Percentiles rank a stretch among this genome's conserved stretches.
Conservation (phyloP, 1,284 basidiomycete species). For the Rhodotorula sp. region DNA sequence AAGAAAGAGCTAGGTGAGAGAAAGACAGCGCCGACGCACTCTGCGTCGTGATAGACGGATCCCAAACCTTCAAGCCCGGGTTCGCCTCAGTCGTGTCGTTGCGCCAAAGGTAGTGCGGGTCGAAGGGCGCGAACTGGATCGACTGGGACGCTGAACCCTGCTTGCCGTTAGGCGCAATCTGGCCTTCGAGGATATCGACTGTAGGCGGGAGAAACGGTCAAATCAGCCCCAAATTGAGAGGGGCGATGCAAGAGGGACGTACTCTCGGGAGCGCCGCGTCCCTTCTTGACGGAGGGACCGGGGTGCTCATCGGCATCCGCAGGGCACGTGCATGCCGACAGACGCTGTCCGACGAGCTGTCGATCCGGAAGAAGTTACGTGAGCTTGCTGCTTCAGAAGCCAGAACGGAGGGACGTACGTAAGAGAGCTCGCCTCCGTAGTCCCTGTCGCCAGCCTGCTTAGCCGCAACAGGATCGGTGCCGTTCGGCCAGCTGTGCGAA, state of each 20-base stretch:
- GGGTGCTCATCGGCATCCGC: conserved; percentile 46
- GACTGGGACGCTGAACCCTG: conserved; percentile 52
- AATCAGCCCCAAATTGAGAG: background rate
- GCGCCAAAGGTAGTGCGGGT: conserved; percentile 52
- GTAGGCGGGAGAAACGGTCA: background rate
- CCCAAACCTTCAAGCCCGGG: conserved; percentile 53
- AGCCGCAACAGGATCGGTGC: conserved; percentile 39
- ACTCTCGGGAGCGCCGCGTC: conserved; percentile 55
- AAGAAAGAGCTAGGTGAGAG: no score
- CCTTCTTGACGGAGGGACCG: conserved; percentile 49
- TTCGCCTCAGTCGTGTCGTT: conserved; percentile 47
- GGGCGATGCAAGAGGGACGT: background rate
- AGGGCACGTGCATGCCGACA: conserved; percentile 52
- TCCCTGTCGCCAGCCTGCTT: conserved; percentile 39
- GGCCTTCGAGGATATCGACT: conserved; percentile 57
- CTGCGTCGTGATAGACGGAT: conserved; percentile 55
- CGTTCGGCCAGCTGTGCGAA: conserved; percentile 53
- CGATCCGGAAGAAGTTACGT: no score
- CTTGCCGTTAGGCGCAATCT: conserved; percentile 46
- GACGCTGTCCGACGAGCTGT: conserved; percentile 49
- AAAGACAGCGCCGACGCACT: conserved; percentile 58
- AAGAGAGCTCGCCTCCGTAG: conserved; percentile 49
- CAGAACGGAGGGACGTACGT: conserved; percentile 2
- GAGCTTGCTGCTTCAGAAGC: background rate
- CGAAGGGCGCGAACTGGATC: conserved; percentile 57